phyloP scores from a whole-genome alignment of 164 flowering plant species.

The Tetrastigma voinierianum region DNA sequence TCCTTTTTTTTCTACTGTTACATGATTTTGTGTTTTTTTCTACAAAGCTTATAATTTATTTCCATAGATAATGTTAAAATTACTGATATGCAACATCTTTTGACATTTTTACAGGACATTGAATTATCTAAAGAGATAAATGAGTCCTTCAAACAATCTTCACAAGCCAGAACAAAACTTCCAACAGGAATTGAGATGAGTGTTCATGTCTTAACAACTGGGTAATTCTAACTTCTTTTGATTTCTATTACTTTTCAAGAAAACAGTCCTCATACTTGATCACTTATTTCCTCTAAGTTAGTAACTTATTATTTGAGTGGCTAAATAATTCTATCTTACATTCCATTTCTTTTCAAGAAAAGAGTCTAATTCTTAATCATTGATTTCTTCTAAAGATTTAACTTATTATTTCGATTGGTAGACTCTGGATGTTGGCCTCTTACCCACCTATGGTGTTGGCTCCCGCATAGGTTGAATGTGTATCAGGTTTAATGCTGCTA shows the following conservation, averaged over 20 bases:
- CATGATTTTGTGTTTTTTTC: background rate
- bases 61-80: too few species aligned
- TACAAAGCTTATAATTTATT: background rate
- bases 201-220: constrained; percentile 94
- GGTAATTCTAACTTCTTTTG: constrained; percentile 36
- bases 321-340: too few species aligned
- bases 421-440: constrained; percentile 97
- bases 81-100: background rate
- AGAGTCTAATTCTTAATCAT: too few species aligned
- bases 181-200: constrained; percentile 94
- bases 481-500: constrained; percentile 63
- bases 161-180: constrained; percentile 90
- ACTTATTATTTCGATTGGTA: too few species aligned
- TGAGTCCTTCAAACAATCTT: constrained; percentile 88
- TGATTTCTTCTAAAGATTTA: too few species aligned
- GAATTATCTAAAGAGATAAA: constrained; percentile 91
- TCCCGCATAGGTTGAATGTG: constrained; percentile 85
- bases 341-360: too few species aligned
- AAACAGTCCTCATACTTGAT: background rate
- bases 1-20: background rate
- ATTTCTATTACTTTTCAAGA: background rate
- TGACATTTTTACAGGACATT: constrained; percentile 56
- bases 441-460: constrained; percentile 93
- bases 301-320: constrained; percentile 7
- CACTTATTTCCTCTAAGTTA: background rate